Evolutionary conservation across 495 filamentous ascomycete genomes (phyloP), one percentile per base, ranked within the genome.

Genomic region (Aspergillus nanangensis): DNA sequence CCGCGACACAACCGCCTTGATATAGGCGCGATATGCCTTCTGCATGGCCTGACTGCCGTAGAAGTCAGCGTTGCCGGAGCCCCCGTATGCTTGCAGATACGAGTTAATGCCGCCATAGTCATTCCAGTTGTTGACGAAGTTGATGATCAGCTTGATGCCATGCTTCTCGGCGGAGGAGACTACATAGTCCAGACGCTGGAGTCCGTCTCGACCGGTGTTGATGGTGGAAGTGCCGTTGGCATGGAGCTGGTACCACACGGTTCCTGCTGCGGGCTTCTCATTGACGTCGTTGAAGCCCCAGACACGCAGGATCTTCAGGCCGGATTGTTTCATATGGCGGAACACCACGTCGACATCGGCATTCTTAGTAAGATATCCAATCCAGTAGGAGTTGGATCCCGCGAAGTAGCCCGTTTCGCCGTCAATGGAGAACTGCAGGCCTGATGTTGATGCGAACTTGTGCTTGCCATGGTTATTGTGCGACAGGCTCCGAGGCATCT

Each of bases 381-480:
- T 77, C 84, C 83, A 90, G 71, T 88, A 90, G 36, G 77, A 66
- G 63, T 90, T 90, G 4, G 81, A 83, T 13, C 86, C 86, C 3
- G 82, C 78, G 56, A 74, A 85, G 63, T 83, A 81, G 46, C 71
- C 69, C 4, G 77, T 79, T 48, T 76, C 53, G 15, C 80, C 81
- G 56, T 84, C 78, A 52, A 87, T 79, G 39, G 64, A 71, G 66
- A 87, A 84, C 24, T 80, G 71, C 7, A 67, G 63, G 0, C 74
- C 81, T 3, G 74, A 61, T 1, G 72, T 72, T 3, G 65, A 72
- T 11, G 78, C 66, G 40, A 80, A 80, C 11, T 11, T 29, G 25
- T 29, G 25, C 25, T 29, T 29, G 4, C 41, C 13, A 11, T 34
- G 15, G 19, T 45, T 15, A 11, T 13, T 31, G 20, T 38, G 13